These are phyloP conservation scores for Nannochloris sp. DNA, from an alignment of 139 green algal genomes.

Conservation along the genomic window DNA sequence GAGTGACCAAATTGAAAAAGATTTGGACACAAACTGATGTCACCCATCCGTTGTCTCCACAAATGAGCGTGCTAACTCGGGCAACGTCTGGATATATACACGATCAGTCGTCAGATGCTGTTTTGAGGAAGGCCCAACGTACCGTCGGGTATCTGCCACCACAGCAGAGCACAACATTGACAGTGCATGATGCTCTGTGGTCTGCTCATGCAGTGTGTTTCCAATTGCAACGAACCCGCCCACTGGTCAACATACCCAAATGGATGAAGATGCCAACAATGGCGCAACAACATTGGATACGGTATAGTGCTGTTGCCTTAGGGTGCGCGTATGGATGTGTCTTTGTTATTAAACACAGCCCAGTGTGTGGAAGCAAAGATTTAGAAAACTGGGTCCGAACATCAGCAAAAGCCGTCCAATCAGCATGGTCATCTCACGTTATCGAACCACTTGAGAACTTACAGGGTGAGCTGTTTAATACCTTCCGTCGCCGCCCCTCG, in stretches of 20 bases:
- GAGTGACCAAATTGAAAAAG: conserved; percentile 1
- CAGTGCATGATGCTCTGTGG: background rate
- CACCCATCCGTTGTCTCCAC: background rate
- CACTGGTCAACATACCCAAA: conserved; percentile 26
- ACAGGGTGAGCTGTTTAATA: conserved; percentile 69
- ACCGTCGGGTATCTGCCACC: no score
- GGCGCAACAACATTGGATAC: conserved; percentile 67
- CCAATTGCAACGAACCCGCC: background rate
- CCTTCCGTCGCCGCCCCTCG: conserved; percentile 51
- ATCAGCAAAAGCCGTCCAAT: conserved; percentile 7
- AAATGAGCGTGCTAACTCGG: no score
- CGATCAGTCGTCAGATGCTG: no score
- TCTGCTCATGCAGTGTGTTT: background rate
- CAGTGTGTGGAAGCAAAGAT: conserved; percentile 61
- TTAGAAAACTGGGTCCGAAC: conserved; percentile 47
- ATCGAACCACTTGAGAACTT: conserved; percentile 50
- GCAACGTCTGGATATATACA: no score
- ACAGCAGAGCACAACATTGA: background rate
- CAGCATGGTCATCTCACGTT: conserved; percentile 43
- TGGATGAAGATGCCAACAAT: conserved; percentile 31
- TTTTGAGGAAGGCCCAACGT: no score
- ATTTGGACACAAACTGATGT: background rate
- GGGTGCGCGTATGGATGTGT: conserved; percentile 16
- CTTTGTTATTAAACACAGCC: conserved; percentile 61
- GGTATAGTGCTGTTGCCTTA: conserved; percentile 25